Percentiles rank a stretch among this genome's conserved stretches.
phyloP scores from a whole-genome alignment of 2,329 filamentous ascomycete species.

The Fusarium torreyae region DNA sequence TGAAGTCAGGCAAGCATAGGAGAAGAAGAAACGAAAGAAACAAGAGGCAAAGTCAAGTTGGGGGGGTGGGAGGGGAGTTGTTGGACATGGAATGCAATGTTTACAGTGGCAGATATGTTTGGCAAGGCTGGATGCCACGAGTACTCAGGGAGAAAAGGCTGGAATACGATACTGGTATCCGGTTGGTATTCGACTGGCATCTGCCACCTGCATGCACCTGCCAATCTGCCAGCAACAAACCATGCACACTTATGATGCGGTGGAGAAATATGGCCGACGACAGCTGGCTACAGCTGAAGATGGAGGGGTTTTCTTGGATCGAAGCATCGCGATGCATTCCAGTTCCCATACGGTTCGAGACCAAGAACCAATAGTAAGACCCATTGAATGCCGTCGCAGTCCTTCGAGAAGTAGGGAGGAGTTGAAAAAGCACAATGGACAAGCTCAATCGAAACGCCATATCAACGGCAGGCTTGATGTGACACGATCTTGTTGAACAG shows the following conservation, averaged over 20 bases:
- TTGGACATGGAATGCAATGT: conserved; percentile 52
- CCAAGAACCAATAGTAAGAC: conserved; percentile 25
- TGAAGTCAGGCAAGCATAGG: conserved; percentile 18
- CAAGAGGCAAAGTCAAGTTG: conserved; percentile 37
- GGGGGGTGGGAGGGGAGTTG: conserved; percentile 18
- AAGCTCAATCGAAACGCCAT: conserved; percentile 1
- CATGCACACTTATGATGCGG: conserved; percentile 22
- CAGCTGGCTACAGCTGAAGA: conserved; percentile 31
- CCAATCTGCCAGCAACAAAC: conserved; percentile 28
- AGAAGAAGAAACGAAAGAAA: conserved; percentile 35
- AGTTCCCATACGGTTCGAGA: conserved; percentile 31
- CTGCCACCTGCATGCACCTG: conserved; percentile 44
- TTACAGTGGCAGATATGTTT: conserved; percentile 47
- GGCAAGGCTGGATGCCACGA: conserved; percentile 42
- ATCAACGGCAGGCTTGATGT: conserved; percentile 1
- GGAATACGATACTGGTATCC: conserved; percentile 36
- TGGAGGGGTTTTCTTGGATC: conserved; percentile 23
- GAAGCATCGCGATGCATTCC: conserved; percentile 51
- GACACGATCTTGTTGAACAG: background rate
- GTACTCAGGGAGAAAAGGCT: conserved; percentile 41
- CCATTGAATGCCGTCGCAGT: conserved; percentile 8
- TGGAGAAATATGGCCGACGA: conserved; percentile 37
- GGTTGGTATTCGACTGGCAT: conserved; percentile 46
- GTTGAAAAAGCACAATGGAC: conserved; percentile 9
- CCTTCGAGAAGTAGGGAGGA: conserved; percentile 34